Base-by-base conservation (phyloP, 495 filamentous ascomycete species). In the Talaromyces nanjingensis region DNA sequence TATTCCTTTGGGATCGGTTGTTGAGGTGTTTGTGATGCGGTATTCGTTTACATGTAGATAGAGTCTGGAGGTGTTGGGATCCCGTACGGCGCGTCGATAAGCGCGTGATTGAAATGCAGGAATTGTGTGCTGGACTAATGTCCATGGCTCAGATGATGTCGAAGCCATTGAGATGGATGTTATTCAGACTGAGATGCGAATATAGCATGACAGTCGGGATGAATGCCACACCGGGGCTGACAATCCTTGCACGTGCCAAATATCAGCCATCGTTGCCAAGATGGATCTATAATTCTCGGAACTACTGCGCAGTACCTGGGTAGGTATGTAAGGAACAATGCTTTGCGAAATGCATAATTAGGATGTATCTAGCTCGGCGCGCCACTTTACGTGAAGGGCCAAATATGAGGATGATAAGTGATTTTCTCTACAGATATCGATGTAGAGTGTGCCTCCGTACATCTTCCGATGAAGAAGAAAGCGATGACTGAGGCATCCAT, bases 21-120 rank as follows among this genome's bases (percentile, higher is more conserved):
- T 70, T 56, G 16, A 20, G 7, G 18, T 25, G 14, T 34, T 42
- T 16, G 18, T 62, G 34, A 8, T 77, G 77, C 6, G 71, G 59
- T 82, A 81, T 62, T 82, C 76, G 67, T 82, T 81, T 22, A 82
- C 65, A 37, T 72, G 73, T 1, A 82, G 63, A 4, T 74, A 66
- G 16, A 81, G 63, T 25, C 59, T 55, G 5, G 53, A 62, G 29
- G 18, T 65, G 29, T 65, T 56, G 4, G 66, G 62, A 39, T 71
- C 60, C 37, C 59, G 65, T 7, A 63, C 54, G 9, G 62, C 67
- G 39, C 69, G 33, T 3, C 63, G 63, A 59, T 25, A 69, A 61
- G 65, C 69, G 64, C 69, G 55, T 1, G 68, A 66, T 45, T 69
- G 67, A 45, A 67, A 70, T 57, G 67, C 68, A 6, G 68, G 67